A percentile compares a stretch with the other conserved stretches of the same genome.
phyloP scores from a whole-genome alignment of 2,329 filamentous ascomycete species.

The Aureobasidium sp. region DNA sequence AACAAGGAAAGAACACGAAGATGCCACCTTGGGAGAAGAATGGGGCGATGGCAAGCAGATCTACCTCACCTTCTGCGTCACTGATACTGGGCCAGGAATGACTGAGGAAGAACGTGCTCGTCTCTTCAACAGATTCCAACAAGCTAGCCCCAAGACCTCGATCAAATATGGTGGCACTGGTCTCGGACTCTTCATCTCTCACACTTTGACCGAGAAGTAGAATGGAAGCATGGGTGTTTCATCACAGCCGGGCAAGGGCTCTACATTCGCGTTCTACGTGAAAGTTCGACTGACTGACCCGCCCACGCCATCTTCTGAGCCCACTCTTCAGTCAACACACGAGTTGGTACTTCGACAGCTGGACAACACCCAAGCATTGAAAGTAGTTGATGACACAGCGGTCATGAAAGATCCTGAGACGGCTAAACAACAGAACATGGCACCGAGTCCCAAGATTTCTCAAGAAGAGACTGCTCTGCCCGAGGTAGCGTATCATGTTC shows the following conservation, averaged over 20 bases:
- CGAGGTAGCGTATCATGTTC: slow-evolving; percentile 28
- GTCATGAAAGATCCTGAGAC: neutral
- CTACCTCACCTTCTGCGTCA: slow-evolving; percentile 30
- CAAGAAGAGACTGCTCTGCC: neutral
- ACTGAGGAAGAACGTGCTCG: slow-evolving; percentile 29
- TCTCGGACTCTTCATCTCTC: slow-evolving; percentile 62
- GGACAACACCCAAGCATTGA: neutral
- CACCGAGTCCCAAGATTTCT: neutral
- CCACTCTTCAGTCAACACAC: neutral
- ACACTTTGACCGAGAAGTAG: slow-evolving; percentile 60
- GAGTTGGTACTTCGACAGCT: neutral
- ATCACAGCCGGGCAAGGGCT: slow-evolving; percentile 51
- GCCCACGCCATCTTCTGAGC: slow-evolving; percentile 34
- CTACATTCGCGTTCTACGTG: slow-evolving; percentile 34
- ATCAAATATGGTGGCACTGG: slow-evolving; percentile 63
- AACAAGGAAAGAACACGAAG: slow-evolving; percentile 19
- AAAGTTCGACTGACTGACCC: slow-evolving; percentile 46
- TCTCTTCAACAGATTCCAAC: slow-evolving; percentile 63
- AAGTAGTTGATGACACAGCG: neutral
- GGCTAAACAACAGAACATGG: neutral
- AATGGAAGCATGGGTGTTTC: slow-evolving; percentile 61
- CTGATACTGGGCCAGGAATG: slow-evolving; percentile 32
- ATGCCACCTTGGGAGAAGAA: slow-evolving; percentile 15
- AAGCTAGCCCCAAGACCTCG: slow-evolving; percentile 57
- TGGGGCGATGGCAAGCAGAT: slow-evolving; percentile 24